Percentiles rank a stretch among this genome's conserved stretches.
phyloP scores from a whole-genome alignment of 139 green algal genomes.

The Auxenochlorella protothecoides region DNA sequence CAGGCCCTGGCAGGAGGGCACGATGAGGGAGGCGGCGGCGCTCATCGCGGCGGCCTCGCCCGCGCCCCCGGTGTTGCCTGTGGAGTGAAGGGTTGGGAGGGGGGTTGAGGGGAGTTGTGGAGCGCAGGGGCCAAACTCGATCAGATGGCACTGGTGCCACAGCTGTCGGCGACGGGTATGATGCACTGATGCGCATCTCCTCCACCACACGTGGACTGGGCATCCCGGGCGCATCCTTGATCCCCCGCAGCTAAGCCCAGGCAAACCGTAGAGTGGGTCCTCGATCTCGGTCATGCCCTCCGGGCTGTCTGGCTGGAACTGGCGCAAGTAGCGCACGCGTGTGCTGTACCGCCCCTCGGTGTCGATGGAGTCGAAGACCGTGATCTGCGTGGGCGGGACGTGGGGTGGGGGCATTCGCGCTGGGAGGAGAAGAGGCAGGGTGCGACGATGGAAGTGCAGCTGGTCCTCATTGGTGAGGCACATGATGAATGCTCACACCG shows the following conservation, averaged over 20 bases:
- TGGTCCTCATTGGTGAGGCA: no score
- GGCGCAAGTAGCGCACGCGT: conserved; percentile 57
- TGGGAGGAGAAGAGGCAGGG: neutral
- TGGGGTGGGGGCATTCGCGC: neutral
- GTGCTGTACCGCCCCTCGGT: conserved; percentile 28
- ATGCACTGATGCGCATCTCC: no score
- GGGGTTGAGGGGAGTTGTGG: neutral
- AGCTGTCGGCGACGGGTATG: neutral
- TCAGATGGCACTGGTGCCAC: no score
- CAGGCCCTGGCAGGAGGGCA: conserved; percentile 24
- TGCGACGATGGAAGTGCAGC: no score
- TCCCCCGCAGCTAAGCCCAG: no score
- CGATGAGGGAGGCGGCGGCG: conserved; percentile 12
- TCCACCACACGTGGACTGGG: neutral
- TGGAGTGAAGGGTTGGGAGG: neutral
- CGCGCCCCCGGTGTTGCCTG: conserved; percentile 50
- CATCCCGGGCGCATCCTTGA: neutral
- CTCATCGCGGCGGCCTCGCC: conserved; percentile 38
- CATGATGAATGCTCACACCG: neutral
- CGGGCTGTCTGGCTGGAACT: conserved; percentile 35
- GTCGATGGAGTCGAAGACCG: conserved; percentile 68
- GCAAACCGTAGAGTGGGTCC: conserved; percentile 60
- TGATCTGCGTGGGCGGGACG: conserved; percentile 26
- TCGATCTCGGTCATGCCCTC: conserved; percentile 43
- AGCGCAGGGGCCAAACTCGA: neutral